phyloP scores from a whole-genome alignment of 2,329 filamentous ascomycete genomes.

The Drechslerella stenobrocha region DNA sequence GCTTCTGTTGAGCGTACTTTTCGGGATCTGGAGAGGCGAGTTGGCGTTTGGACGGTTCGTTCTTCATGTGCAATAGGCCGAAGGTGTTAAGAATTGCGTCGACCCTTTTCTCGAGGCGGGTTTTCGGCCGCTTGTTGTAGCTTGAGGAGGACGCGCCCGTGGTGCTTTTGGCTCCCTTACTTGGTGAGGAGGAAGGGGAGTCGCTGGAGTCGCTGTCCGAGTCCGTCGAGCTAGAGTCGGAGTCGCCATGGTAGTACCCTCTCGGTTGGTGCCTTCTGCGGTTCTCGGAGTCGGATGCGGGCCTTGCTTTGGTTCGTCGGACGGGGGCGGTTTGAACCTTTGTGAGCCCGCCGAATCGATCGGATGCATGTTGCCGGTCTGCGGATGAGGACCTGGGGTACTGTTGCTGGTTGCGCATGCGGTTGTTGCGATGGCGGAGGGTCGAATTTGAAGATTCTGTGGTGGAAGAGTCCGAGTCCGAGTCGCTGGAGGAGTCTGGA shows the following conservation, averaged over 20 bases:
- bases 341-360: conserved; percentile 19
- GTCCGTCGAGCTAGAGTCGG: too few relatives aligned
- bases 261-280: conserved; percentile 11
- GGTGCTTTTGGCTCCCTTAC: conserved; percentile 10
- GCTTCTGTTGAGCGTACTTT: conserved; percentile 41
- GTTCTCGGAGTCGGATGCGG: conserved; percentile 23
- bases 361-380: conserved; percentile 28
- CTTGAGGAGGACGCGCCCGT: conserved; percentile 30
- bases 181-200: conserved; percentile 12
- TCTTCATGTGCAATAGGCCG: conserved; percentile 41
- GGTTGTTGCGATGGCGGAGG: neutral
- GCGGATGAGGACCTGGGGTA: conserved; percentile 23
- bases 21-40: conserved; percentile 43
- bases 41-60: conserved; percentile 34
- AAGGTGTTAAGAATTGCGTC: conserved; percentile 35
- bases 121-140: conserved; percentile 22
- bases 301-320: neutral
- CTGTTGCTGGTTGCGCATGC: neutral
- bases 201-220: neutral
- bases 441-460: too few relatives aligned
- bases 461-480: too few relatives aligned
- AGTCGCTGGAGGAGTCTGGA: too few relatives aligned
- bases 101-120: conserved; percentile 33
- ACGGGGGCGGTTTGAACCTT: neutral
- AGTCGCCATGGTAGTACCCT: conserved; percentile 4